Conservation (phyloP, 2,329 filamentous ascomycete genomes). For the Fusarium protoensiforme region DNA sequence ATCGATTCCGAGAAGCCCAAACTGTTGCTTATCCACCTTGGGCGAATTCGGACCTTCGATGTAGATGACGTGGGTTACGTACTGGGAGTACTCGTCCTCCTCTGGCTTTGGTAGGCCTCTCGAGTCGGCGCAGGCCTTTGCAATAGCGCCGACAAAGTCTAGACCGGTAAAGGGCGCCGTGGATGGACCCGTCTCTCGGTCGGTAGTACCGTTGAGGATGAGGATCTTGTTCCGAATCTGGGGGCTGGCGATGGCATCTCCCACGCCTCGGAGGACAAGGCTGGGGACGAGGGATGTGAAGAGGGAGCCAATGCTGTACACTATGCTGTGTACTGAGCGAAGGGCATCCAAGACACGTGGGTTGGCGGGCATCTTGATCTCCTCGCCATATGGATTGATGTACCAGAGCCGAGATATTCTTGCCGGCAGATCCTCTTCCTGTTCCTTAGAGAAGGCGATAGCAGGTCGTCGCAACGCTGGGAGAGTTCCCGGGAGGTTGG, state of each 20-base stretch:
- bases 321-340: constrained; percentile 71
- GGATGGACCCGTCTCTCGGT: constrained; percentile 86
- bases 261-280: constrained; percentile 79
- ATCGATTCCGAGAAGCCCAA: constrained; percentile 78
- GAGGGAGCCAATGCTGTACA: constrained; percentile 94
- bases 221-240: constrained; percentile 76
- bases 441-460: constrained; percentile 82
- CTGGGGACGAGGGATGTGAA: constrained; percentile 91
- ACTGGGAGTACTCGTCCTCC: constrained; percentile 67
- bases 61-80: constrained; percentile 87
- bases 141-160: constrained; percentile 86
- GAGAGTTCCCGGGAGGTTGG: constrained; percentile 83
- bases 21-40: constrained; percentile 71
- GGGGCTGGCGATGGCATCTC: constrained; percentile 63
- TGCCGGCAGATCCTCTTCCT: constrained; percentile 79
- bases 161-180: constrained; percentile 73
- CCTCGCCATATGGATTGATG: constrained; percentile 98
- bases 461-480: constrained; percentile 83
- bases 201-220: constrained; percentile 84
- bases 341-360: constrained; percentile 80
- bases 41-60: constrained; percentile 79
- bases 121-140: constrained; percentile 77
- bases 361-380: constrained; percentile 88
- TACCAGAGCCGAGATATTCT: constrained; percentile 91
- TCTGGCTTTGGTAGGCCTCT: constrained; percentile 57